phyloP scores from a whole-genome alignment of 2,329 filamentous ascomycete species.

The Calonectria fujianensis region DNA sequence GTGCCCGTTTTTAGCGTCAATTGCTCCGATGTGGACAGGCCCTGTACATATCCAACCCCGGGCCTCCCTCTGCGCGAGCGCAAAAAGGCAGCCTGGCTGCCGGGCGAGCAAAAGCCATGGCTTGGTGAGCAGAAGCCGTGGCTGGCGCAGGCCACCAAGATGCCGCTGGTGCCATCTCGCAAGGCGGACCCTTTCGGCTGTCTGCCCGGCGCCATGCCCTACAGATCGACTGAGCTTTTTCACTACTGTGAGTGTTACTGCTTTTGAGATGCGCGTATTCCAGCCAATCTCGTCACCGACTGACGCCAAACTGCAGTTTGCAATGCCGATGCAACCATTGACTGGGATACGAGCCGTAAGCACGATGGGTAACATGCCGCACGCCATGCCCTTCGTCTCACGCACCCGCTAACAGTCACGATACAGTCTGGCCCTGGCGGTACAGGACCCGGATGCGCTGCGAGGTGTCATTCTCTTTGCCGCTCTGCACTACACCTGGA shows the following conservation, averaged over 20 bases:
- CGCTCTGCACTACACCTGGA: constrained; percentile 49
- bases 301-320: not conserved
- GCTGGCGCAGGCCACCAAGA: constrained; percentile 13
- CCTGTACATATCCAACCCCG: constrained; percentile 42
- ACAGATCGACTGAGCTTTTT: constrained; percentile 48
- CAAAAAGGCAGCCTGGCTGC: constrained; percentile 39
- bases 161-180: constrained; percentile 26
- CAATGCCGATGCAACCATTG: constrained; percentile 20
- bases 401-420: not conserved
- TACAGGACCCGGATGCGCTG: constrained; percentile 43
- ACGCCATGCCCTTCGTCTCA: not conserved
- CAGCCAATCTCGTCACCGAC: not conserved
- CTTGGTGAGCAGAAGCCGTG: constrained; percentile 49
- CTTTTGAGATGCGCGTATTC: not conserved
- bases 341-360: not conserved
- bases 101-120: constrained; percentile 51
- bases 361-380: constrained; percentile 24
- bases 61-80: constrained; percentile 46
- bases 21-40: constrained; percentile 17
- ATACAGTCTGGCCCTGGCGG: constrained; percentile 38
- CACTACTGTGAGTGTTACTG: constrained; percentile 47
- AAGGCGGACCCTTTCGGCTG: constrained; percentile 33
- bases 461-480: constrained; percentile 49
- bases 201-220: constrained; percentile 46
- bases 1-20: constrained; percentile 42